These are phyloP conservation scores for Coelastrella sp. DNA, from an alignment of 139 green algal species.

Conservation along the genomic window DNA sequence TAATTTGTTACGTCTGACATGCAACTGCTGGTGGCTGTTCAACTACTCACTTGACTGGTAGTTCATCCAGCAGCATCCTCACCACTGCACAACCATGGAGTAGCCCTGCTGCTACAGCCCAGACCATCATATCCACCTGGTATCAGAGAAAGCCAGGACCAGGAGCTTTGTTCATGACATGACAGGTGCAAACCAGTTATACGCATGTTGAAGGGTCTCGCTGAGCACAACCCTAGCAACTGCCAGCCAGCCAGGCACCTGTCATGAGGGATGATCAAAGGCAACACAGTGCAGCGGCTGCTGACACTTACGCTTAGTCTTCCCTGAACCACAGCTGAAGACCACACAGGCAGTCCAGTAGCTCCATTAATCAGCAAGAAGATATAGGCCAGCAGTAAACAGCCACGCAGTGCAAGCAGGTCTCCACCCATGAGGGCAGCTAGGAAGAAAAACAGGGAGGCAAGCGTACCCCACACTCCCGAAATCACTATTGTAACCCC, in stretches of 20 bases:
- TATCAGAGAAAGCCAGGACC: no score
- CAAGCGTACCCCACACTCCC: conserved; percentile 7
- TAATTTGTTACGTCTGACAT: background rate
- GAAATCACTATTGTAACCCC: background rate
- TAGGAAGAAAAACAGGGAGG: conserved; percentile 18
- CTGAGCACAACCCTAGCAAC: no score
- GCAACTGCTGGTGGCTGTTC: background rate
- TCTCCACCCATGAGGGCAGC: conserved; percentile 10
- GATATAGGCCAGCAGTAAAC: conserved; percentile 10
- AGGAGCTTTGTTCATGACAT: no score
- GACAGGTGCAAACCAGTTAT: no score
- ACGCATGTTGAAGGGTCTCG: no score
- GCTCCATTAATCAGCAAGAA: conserved; percentile 35
- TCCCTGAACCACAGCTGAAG: no score
- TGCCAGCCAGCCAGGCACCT: background rate
- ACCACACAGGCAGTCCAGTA: background rate
- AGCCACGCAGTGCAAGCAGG: conserved; percentile 9
- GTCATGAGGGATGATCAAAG: background rate
- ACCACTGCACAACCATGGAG: conserved; percentile 24
- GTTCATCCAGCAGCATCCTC: conserved; percentile 28
- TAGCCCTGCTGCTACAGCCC: background rate
- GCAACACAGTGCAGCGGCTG: background rate
- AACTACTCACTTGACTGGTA: conserved; percentile 33
- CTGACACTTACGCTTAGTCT: no score
- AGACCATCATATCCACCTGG: conserved; percentile 35